Base-by-base conservation (phyloP, 2,329 filamentous ascomycete species). In the Colletotrichum siamense region DNA sequence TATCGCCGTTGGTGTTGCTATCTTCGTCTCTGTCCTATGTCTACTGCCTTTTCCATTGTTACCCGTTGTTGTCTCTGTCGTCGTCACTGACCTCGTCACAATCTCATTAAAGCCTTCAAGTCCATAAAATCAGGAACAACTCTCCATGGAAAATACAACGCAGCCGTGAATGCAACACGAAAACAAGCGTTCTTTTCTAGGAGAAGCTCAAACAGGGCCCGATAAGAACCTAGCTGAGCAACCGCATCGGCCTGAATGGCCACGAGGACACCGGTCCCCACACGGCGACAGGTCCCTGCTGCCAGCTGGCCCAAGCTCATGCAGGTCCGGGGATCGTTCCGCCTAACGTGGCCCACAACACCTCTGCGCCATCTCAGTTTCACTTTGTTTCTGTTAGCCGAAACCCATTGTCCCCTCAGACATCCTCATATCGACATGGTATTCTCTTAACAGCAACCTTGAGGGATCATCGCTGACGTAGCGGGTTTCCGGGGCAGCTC, bases 401-500 rank as follows among this genome's bases (percentile, higher is more conserved):
- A 55, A 13, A 28, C 68, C 70, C 18, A 16, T 0, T 1, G 2
- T 15, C 4, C 5, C 1, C 1, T 1, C 1, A 3, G 0, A 6
- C 6, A 6, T 1, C 0, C 28, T 18, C n/a, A 4, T 7, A 32
- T 9, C 9, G 8, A n/a, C 9, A 6, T 9, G 22, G 73, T 76
- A 49, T 0, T 6, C 3, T 10, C 2, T 4, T 73, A 76, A 76
- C 74, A 59, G 5, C 12, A 30, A 76, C 70, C 74, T 32, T 74
- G 74, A 74, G 57, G 22, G 70, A 52, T 69, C 36, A 59, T 65
- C 74, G 59, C 74, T 76, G 74, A 73, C 70, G 70, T 76, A 74
- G 49, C 70, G 28, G 63, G 73, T 69, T 73, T 75, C 57, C 16
- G 26, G 70, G 70, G 64, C 55, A 69, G 22, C 64, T 66, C n/a